These are phyloP conservation scores for Mucor mucedo DNA, from an alignment of 371 early-diverging fungal species.

Conservation along the genomic window DNA sequence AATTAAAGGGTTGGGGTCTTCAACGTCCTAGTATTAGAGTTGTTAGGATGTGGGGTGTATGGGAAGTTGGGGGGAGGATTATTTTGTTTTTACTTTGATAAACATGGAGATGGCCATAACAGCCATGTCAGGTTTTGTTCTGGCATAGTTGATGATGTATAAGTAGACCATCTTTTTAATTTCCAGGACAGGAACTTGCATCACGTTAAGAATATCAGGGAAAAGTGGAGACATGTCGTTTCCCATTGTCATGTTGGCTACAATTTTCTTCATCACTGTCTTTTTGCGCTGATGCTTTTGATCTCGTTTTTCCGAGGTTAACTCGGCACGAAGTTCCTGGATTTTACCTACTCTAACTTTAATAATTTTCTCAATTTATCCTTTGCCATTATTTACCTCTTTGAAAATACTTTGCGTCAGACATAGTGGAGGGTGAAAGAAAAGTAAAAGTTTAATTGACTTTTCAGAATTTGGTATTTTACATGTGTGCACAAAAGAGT, in stretches of 20 bases:
- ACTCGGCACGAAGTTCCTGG: slow-evolving; percentile 92
- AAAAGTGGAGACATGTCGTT: slow-evolving; percentile 96
- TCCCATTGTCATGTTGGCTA: slow-evolving; percentile 99
- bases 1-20: slow-evolving; percentile 90
- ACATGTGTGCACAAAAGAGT: too few species aligned
- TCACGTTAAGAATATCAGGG: slow-evolving; percentile 61
- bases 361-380: not conserved
- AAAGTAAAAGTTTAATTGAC: not conserved
- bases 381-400: slow-evolving; percentile 60
- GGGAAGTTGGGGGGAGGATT: too few species aligned
- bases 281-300: slow-evolving; percentile 86
- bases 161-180: slow-evolving; percentile 94
- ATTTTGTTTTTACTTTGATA: slow-evolving; percentile 52
- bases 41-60: too few species aligned
- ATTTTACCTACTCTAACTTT: slow-evolving; percentile 77
- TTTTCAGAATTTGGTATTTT: too few species aligned
- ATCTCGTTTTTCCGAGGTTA: slow-evolving; percentile 90
- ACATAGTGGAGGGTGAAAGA: slow-evolving; percentile 41
- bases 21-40: slow-evolving; percentile 59
- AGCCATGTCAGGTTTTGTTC: slow-evolving; percentile 89
- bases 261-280: slow-evolving; percentile 93
- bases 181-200: slow-evolving; percentile 60
- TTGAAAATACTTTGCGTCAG: slow-evolving; percentile 87
- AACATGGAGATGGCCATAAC: slow-evolving; percentile 80
- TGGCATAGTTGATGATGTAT: slow-evolving; percentile 87